phyloP scores from a whole-genome alignment of 2,329 filamentous ascomycete species.

The Waltergamsia citrina region DNA sequence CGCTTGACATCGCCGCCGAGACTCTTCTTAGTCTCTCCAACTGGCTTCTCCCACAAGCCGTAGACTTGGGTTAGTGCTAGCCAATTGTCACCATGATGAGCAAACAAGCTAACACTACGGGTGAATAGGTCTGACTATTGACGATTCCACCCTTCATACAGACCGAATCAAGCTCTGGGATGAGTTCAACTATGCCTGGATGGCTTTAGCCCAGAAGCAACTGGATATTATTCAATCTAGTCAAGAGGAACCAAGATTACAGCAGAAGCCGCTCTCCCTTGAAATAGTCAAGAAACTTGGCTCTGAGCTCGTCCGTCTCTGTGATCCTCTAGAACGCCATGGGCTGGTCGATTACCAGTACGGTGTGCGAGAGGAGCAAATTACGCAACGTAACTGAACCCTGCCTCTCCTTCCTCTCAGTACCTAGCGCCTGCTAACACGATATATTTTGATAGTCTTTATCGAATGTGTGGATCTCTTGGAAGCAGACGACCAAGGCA shows the following conservation, averaged over 20 bases:
- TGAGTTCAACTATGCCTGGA: conserved; percentile 91
- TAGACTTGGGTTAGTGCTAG: conserved; percentile 39
- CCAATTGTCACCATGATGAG: neutral
- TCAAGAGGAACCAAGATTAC: conserved; percentile 44
- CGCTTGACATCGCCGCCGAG: conserved; percentile 39
- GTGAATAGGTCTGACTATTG: conserved; percentile 66
- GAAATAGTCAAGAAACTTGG: conserved; percentile 71
- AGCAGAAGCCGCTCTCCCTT: conserved; percentile 57
- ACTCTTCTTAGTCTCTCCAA: conserved; percentile 42
- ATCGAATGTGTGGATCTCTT: conserved; percentile 35
- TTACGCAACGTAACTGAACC: conserved; percentile 61
- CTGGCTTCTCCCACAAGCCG: conserved; percentile 46
- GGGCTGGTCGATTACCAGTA: conserved; percentile 97
- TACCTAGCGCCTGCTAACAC: neutral
- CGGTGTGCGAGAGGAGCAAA: conserved; percentile 91
- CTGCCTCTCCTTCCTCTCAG: neutral
- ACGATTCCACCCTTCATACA: conserved; percentile 66
- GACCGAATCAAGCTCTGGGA: conserved; percentile 83
- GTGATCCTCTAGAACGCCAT: conserved; percentile 78
- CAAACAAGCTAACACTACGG: conserved; percentile 4
- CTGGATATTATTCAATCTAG: conserved; percentile 61
- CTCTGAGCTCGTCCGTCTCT: conserved; percentile 70
- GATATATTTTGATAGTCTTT: conserved; percentile 16
- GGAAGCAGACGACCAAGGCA: conserved; percentile 18
- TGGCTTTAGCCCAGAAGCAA: conserved; percentile 73